Conservation (phyloP, 2,329 filamentous ascomycete genomes). For the Biscogniauxia mediterranea region DNA sequence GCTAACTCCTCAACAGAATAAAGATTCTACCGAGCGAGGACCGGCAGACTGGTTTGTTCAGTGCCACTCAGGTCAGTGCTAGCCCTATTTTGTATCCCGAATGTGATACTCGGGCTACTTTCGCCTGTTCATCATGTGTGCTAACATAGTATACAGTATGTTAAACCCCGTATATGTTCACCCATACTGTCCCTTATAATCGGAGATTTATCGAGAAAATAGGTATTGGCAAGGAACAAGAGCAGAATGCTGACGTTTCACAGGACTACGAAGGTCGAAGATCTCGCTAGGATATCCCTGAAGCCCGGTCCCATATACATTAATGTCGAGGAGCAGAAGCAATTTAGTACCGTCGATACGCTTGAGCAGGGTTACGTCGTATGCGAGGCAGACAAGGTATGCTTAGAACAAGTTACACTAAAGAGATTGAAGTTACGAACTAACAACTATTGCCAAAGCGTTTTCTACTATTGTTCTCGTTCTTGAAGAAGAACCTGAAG, state of each 20-base stretch:
- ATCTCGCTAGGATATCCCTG: conserved; percentile 90
- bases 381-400: conserved; percentile 90
- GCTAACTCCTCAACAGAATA: conserved; percentile 43
- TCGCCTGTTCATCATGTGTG: neutral
- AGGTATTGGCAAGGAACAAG: neutral
- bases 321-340: conserved; percentile 88
- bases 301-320: conserved; percentile 91
- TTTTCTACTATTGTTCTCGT: conserved; percentile 88
- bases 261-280: conserved; percentile 90
- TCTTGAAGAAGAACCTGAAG: conserved; percentile 86
- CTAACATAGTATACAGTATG: neutral
- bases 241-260: neutral
- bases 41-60: conserved; percentile 97
- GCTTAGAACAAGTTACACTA: conserved; percentile 58
- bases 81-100: too few relatives aligned
- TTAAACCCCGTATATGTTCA: neutral
- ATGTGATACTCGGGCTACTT: neutral
- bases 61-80: conserved; percentile 70
- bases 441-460: conserved; percentile 46
- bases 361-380: conserved; percentile 95
- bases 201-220: neutral
- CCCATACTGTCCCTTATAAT: neutral
- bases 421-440: conserved; percentile 47
- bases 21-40: conserved; percentile 87
- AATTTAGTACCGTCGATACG: conserved; percentile 88